Percentiles rank a stretch among this genome's conserved stretches.
Conservation (phyloP, 495 filamentous ascomycete species). For the Penicillium antarcticum region DNA sequence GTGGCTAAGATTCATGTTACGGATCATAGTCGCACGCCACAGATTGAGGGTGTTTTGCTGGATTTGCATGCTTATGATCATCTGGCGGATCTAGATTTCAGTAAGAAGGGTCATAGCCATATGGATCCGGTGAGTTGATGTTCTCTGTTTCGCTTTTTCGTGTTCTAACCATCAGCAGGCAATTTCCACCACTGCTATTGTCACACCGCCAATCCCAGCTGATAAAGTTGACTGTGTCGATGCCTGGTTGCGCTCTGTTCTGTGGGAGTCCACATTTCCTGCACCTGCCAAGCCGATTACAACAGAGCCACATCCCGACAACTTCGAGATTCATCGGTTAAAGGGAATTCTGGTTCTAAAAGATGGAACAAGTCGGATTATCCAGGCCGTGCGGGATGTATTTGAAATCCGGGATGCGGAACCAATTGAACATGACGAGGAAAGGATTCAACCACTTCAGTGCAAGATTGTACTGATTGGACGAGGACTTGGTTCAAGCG, state of each 20-base stretch:
- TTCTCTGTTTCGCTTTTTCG: background rate
- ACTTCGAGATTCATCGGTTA: conserved; percentile 76
- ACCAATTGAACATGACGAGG: conserved; percentile 25
- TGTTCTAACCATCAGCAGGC: conserved; percentile 45
- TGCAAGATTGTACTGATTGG: conserved; percentile 85
- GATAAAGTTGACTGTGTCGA: conserved; percentile 61
- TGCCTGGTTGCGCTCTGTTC: conserved; percentile 73
- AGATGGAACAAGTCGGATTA: conserved; percentile 64
- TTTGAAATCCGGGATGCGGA: conserved; percentile 80
- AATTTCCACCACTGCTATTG: conserved; percentile 80
- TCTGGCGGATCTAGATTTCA: conserved; percentile 63
- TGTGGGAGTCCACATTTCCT: conserved; percentile 78
- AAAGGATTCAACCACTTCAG: conserved; percentile 13
- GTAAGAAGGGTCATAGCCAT: conserved; percentile 68
- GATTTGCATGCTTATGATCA: conserved; percentile 93
- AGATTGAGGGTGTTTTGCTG: conserved; percentile 79
- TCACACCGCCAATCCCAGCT: conserved; percentile 52
- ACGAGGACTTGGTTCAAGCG: conserved; percentile 48
- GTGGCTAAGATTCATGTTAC: conserved; percentile 83
- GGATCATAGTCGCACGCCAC: conserved; percentile 70
- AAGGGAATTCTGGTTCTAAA: conserved; percentile 70
- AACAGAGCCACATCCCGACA: conserved; percentile 13
- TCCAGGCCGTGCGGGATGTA: conserved; percentile 89
- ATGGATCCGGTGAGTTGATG: conserved; percentile 68
- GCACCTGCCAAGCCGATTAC: background rate